These are phyloP conservation scores for Tetradesmus obliquus DNA, from an alignment of 139 green algal species.

Conservation along the genomic window DNA sequence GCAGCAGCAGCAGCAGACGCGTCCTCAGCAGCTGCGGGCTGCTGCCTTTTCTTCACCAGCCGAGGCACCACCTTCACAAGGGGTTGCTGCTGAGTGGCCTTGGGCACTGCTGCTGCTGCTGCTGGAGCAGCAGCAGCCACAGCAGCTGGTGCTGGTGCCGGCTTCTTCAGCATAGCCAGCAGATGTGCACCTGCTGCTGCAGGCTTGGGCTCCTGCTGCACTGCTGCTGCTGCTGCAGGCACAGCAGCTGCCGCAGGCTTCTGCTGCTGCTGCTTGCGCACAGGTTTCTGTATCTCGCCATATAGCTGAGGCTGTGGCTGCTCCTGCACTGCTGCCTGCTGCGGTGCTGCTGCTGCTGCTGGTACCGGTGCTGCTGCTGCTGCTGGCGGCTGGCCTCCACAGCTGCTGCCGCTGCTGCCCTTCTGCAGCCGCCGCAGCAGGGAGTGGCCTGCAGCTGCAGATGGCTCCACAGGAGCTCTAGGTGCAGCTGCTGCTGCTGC, in stretches of 20 bases:
- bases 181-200: background rate
- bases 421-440: slow-evolving; percentile 28
- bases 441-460: background rate
- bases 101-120: slow-evolving; percentile 3
- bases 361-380: background rate
- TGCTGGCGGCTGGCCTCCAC: background rate
- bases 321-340: background rate
- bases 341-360: background rate
- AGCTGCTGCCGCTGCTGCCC: background rate
- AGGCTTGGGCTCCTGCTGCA: background rate
- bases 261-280: background rate
- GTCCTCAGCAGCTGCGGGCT: background rate
- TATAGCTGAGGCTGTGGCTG: background rate
- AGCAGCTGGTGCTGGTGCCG: slow-evolving; percentile 27
- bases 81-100: background rate
- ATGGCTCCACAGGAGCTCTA: background rate
- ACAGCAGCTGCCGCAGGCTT: background rate
- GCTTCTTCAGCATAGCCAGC: slow-evolving; percentile 19
- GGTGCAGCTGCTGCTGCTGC: background rate
- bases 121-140: slow-evolving; percentile 2
- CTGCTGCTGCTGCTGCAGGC: background rate
- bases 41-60: background rate
- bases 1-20: background rate
- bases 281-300: background rate
- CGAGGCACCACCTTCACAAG: slow-evolving; percentile 31